phyloP scores from a whole-genome alignment of 2,329 filamentous ascomycete species.

The Ceratocystis lukuohia region DNA sequence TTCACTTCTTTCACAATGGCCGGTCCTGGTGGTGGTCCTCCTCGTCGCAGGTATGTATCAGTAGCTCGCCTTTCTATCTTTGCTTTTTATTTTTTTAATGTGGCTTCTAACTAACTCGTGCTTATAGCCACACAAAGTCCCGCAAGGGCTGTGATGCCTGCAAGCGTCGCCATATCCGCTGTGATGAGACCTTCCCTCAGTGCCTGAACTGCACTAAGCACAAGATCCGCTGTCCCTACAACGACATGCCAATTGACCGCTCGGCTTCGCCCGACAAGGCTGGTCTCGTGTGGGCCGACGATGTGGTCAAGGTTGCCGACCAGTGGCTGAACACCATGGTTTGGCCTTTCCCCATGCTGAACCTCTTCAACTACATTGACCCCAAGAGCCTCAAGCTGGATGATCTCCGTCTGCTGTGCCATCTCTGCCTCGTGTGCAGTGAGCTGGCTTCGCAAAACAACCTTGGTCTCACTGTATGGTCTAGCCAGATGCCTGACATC shows the following conservation, averaged over 20 bases:
- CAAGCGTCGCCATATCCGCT: constrained; percentile 93
- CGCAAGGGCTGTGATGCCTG: constrained; percentile 97
- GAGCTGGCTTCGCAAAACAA: constrained; percentile 66
- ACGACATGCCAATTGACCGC: constrained; percentile 60
- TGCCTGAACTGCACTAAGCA: constrained; percentile 99
- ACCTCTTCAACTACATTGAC: constrained; percentile 60
- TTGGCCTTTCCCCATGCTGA: constrained; percentile 73
- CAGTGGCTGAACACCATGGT: constrained; percentile 59
- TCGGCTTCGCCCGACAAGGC: constrained; percentile 48
- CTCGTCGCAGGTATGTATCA: constrained; percentile 46
- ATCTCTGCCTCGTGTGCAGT: constrained; percentile 73
- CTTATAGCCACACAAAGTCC: constrained; percentile 88
- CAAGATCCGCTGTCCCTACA: constrained; percentile 96
- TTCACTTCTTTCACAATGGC: constrained; percentile 48
- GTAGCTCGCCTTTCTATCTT: neutral
- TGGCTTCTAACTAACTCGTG: constrained; percentile 20
- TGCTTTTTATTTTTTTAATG: neutral
- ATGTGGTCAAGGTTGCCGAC: constrained; percentile 68
- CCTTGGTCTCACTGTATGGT: constrained; percentile 82
- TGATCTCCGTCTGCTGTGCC: constrained; percentile 79
- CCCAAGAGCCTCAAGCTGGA: constrained; percentile 61
- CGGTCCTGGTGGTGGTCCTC: constrained; percentile 87
- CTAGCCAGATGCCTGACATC: constrained; percentile 68
- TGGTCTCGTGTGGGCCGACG: constrained; percentile 71
- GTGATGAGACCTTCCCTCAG: constrained; percentile 95